Conservation (phyloP, 2,329 filamentous ascomycete species). For the Teratosphaeria pseudoeucalypti region DNA sequence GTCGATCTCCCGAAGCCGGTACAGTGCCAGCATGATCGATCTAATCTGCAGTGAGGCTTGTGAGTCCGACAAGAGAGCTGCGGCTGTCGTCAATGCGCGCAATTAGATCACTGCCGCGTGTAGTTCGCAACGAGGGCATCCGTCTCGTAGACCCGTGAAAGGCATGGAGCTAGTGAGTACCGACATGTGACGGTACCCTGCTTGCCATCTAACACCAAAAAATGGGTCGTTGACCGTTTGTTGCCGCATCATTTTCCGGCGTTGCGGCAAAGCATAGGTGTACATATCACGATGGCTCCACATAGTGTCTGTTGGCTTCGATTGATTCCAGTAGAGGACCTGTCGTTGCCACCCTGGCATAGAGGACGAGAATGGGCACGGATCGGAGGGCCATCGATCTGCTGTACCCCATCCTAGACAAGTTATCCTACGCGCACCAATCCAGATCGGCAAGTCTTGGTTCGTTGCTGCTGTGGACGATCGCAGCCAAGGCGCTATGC, state of each 20-base stretch:
- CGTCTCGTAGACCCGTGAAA: background rate
- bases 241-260: background rate
- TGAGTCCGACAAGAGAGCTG: background rate
- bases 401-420: background rate
- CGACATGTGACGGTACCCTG: background rate
- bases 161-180: background rate
- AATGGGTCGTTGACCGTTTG: background rate
- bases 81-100: background rate
- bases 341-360: background rate
- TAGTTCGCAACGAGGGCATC: background rate
- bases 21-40: background rate
- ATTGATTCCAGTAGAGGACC: background rate
- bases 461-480: background rate
- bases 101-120: background rate
- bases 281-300: background rate
- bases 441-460: background rate
- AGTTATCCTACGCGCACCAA: background rate
- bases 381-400: background rate
- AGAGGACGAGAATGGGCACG: too few species aligned
- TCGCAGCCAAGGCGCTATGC: constrained; percentile 62
- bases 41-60: background rate
- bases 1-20: background rate
- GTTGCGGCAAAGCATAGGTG: background rate
- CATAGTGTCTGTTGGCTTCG: background rate
- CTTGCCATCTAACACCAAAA: background rate